Base-by-base conservation (phyloP, 164 flowering plant species). In the Macadamia tetraphylla region DNA sequence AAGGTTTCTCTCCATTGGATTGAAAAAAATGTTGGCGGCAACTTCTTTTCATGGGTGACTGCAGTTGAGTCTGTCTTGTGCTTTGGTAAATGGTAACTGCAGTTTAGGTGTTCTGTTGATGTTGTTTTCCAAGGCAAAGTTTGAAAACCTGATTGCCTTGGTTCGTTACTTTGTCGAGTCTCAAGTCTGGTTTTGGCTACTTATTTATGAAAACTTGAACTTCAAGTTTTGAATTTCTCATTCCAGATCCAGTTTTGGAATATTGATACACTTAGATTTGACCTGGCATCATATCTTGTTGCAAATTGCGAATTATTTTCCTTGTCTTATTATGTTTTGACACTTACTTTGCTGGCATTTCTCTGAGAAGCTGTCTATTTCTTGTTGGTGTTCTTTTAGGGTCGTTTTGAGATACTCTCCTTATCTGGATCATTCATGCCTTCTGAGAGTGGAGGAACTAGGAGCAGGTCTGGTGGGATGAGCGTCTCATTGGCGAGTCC, bases 401-500 rank as follows among this genome's bases (percentile, higher is more conserved):
- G 99, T 56, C 96, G 98, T 59, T 95, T 95, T 74, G 98, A 95
- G 83, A 95, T 95, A 73, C 84, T 95, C 42, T 95, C 99, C 17
- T 80, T 95, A 70, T 86, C 97, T 35, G 99, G 99, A 61, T 92
- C 98, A 43, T 95, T 92, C 77, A 95, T 88, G 91, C 96, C 91
- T 59, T 76, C 76, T 23, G 98, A 95, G 68, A 86, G 71, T 73
- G 98, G 93, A 60, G 99, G 97, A 76, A 84, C 90, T 58, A 84
- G 96, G 77, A 91, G 96, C 76, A 75, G 99, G 78, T 82, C 98
- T 63, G 99, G 99, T 66, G 98, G 98, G 31, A 88, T 95, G 98
- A 92, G 97, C 63, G 97, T 95, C 58, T 92, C 99, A 32, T 84
- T 95, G 76, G 96, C 95, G 52, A 86, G 99, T 77, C 97, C 97